Conservation (phyloP, 2,329 filamentous ascomycete species). For the Keithomyces neogunnii region DNA sequence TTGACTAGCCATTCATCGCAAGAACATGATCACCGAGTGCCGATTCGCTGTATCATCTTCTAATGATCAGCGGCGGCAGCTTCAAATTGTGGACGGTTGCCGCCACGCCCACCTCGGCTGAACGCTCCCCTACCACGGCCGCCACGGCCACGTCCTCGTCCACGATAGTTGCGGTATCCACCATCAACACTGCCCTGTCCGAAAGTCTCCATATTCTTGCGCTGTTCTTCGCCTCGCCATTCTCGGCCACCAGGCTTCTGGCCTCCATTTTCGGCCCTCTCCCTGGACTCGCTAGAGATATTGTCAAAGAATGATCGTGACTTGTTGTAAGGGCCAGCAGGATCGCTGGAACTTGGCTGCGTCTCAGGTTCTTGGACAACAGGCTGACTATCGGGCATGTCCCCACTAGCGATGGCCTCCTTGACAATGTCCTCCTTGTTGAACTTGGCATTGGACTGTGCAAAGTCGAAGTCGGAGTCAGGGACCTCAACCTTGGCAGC, state of each 20-base stretch:
- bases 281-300: slow-evolving; percentile 88
- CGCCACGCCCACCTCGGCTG: slow-evolving; percentile 32
- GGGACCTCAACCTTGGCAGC: slow-evolving; percentile 77
- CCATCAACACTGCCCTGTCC: slow-evolving; percentile 92
- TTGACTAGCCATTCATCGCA: not conserved
- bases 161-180: slow-evolving; percentile 67
- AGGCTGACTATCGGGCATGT: slow-evolving; percentile 43
- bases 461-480: slow-evolving; percentile 87
- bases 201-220: slow-evolving; percentile 95
- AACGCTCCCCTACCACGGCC: slow-evolving; percentile 33
- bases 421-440: slow-evolving; percentile 58
- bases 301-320: slow-evolving; percentile 93
- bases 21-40: not conserved
- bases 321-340: slow-evolving; percentile 68
- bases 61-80: slow-evolving; percentile 19
- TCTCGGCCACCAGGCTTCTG: slow-evolving; percentile 70
- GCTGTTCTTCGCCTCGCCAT: slow-evolving; percentile 87
- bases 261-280: slow-evolving; percentile 65
- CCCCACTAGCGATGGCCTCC: slow-evolving; percentile 77
- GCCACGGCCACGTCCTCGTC: slow-evolving; percentile 68
- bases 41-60: not conserved
- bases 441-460: slow-evolving; percentile 41
- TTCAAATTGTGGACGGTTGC: slow-evolving; percentile 24
- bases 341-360: slow-evolving; percentile 28
- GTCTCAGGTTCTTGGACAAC: slow-evolving; percentile 30